Evolutionary conservation across 208 protist species (phyloP).

Genomic region (Acanthamoeba rhysodes): DNA sequence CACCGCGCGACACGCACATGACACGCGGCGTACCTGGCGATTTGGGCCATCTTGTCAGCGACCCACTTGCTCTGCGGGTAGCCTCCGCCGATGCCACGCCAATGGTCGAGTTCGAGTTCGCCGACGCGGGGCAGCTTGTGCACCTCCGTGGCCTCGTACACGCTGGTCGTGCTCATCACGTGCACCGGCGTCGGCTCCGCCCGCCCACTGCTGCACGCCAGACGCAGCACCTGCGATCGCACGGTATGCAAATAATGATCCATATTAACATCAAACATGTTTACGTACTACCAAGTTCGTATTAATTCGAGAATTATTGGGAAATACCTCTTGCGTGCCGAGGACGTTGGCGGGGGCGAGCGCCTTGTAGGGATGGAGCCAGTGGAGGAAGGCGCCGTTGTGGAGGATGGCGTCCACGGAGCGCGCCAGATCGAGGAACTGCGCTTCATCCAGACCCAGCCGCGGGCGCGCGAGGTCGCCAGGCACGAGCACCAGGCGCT

Average conservation of each 20-base stretch:
- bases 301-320: no score
- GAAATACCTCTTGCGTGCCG: constrained; percentile 82
- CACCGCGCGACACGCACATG: neutral
- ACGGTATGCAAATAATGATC: neutral
- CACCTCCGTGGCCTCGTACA: constrained; percentile 69
- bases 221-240: constrained; percentile 1
- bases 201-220: constrained; percentile 71
- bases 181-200: constrained; percentile 59
- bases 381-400: constrained; percentile 89
- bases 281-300: neutral
- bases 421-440: constrained; percentile 74
- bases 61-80: constrained; percentile 89
- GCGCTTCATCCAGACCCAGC: constrained; percentile 71
- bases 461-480: constrained; percentile 81
- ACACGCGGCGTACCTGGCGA: constrained; percentile 35
- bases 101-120: constrained; percentile 67
- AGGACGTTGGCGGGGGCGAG: constrained; percentile 85
- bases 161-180: constrained; percentile 76
- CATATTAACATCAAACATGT: neutral
- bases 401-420: constrained; percentile 86
- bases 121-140: constrained; percentile 42
- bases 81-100: constrained; percentile 81
- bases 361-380: constrained; percentile 85
- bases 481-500: constrained; percentile 74
- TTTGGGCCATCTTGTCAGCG: constrained; percentile 81